phyloP scores from a whole-genome alignment of 164 flowering plant species.

The Umbilicus rupestris region DNA sequence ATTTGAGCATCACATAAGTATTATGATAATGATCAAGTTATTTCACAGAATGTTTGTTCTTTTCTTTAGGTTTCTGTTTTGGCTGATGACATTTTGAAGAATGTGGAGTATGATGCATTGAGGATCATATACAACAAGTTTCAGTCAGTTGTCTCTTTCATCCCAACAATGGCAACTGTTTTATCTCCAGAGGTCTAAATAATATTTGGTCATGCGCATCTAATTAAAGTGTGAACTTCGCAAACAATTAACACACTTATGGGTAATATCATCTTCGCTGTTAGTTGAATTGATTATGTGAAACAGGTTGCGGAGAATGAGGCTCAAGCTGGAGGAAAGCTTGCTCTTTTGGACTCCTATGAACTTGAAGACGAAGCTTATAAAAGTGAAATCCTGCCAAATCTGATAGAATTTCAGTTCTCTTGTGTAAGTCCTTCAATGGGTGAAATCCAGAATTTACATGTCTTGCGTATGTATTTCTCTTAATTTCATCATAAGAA shows the following conservation, averaged over 20 bases:
- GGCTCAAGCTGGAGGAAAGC: conserved; percentile 76
- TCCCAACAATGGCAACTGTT: conserved; percentile 76
- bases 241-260: background rate
- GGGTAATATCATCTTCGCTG: background rate
- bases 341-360: conserved; percentile 76
- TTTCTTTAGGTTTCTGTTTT: conserved; percentile 69
- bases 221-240: background rate
- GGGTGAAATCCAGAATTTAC: background rate
- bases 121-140: conserved; percentile 84
- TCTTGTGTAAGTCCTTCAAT: conserved; percentile 67
- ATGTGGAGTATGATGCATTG: conserved; percentile 86
- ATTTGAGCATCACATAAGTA: background rate
- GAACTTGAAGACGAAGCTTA: conserved; percentile 94
- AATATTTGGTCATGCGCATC: background rate
- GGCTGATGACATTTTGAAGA: conserved; percentile 94
- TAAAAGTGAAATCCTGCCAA: conserved; percentile 79
- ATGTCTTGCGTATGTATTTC: background rate
- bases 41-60: background rate
- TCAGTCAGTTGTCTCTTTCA: conserved; percentile 70
- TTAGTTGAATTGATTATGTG: background rate
- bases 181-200: conserved; percentile 75
- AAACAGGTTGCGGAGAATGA: conserved; percentile 75
- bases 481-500: no score
- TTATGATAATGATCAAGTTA: background rate
- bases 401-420: conserved; percentile 85